Evolutionary conservation across 306 rosid species (phyloP).

Genomic region (Alnus glutinosa): DNA sequence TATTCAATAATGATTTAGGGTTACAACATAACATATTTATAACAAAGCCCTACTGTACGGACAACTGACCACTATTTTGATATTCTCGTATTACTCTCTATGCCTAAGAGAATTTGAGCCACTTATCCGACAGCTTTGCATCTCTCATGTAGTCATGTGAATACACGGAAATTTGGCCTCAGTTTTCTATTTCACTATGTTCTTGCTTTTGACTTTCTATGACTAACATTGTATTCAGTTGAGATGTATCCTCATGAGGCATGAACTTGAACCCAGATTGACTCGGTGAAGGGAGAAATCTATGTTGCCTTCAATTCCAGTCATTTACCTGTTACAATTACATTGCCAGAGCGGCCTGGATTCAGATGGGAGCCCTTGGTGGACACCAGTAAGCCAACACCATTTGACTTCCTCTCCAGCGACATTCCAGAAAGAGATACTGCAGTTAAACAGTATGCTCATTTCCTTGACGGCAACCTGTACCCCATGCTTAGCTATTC

Average conservation of each 20-base stretch:
- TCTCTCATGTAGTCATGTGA: neutral
- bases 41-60: no score
- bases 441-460: slow-evolving; percentile 71
- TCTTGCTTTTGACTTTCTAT: neutral
- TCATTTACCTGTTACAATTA: slow-evolving; percentile 61
- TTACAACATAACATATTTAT: no score
- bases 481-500: slow-evolving; percentile 98
- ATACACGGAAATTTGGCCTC: neutral
- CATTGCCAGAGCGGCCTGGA: slow-evolving; percentile 83
- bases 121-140: no score
- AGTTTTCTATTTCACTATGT: neutral
- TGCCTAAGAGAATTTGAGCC: no score
- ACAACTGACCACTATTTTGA: no score
- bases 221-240: slow-evolving; percentile 8
- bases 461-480: slow-evolving; percentile 70
- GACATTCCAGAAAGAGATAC: slow-evolving; percentile 67
- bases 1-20: no score
- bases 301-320: slow-evolving; percentile 86
- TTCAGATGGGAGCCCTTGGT: slow-evolving; percentile 81
- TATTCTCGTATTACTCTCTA: no score
- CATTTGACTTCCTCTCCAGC: slow-evolving; percentile 73
- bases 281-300: slow-evolving; percentile 76
- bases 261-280: slow-evolving; percentile 54
- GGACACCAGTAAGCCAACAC: slow-evolving; percentile 80
- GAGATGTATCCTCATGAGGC: slow-evolving; percentile 25